phyloP scores from a whole-genome alignment of 2,329 filamentous ascomycete genomes.

The Sporothrix luriei region DNA sequence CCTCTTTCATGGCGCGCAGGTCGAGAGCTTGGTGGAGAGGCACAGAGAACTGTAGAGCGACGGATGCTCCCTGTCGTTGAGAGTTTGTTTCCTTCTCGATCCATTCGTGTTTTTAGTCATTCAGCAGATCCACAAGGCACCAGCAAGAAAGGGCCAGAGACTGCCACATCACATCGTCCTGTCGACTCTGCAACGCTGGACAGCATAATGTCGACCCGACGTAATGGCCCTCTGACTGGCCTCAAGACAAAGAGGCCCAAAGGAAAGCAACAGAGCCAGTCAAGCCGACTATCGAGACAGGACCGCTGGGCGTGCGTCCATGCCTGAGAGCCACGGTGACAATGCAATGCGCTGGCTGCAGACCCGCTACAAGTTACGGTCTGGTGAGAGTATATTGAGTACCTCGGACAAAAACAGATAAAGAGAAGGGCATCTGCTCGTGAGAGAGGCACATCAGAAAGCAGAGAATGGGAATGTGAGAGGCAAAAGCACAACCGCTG shows the following conservation, averaged over 20 bases:
- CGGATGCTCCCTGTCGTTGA: neutral
- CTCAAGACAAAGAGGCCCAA: neutral
- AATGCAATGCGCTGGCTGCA: slow-evolving; percentile 27
- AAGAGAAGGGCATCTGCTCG: slow-evolving; percentile 19
- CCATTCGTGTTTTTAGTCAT: neutral
- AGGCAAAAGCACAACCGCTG: neutral
- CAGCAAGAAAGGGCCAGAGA: too few relatives aligned
- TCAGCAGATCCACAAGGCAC: neutral
- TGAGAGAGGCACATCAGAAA: neutral
- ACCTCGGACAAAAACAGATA: slow-evolving; percentile 8
- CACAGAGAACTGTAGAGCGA: neutral
- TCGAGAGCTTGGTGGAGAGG: neutral
- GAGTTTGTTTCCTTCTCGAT: neutral
- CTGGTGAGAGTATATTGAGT: neutral
- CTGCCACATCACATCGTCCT: neutral
- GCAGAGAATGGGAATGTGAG: neutral
- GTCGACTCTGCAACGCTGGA: neutral
- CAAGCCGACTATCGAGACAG: neutral
- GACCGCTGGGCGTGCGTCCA: slow-evolving; percentile 21
- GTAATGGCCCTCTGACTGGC: slow-evolving; percentile 1
- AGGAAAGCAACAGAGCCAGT: neutral
- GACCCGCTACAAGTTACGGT: slow-evolving; percentile 28
- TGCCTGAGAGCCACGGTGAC: slow-evolving; percentile 3
- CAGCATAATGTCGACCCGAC: slow-evolving; percentile 16
- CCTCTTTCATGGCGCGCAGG: neutral